These are phyloP conservation scores for Coix lacrymajobi DNA, from an alignment of 176 grass and related monocot genomes.

Conservation along the genomic window DNA sequence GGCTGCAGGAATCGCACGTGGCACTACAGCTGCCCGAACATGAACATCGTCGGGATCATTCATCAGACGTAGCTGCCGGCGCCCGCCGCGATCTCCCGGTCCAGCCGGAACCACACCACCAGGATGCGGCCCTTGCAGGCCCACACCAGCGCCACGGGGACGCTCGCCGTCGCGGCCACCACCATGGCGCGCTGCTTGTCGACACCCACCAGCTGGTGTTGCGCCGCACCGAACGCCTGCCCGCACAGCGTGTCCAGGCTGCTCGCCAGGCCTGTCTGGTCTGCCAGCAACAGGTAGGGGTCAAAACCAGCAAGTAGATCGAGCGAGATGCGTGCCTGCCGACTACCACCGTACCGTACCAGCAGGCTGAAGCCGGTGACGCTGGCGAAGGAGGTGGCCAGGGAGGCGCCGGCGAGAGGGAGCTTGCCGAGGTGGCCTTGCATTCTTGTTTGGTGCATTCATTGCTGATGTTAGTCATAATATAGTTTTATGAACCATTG, in stretches of 20 bases:
- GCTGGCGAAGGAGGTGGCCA: slow-evolving; percentile 2
- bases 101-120: slow-evolving; percentile 35
- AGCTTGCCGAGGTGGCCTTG: slow-evolving; percentile 1
- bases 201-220: slow-evolving; percentile 25
- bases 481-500: too few relatives aligned
- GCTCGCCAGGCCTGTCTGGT: slow-evolving; percentile 1
- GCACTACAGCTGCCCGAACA: not conserved
- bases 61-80: slow-evolving; percentile 28
- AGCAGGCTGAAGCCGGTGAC: too few relatives aligned
- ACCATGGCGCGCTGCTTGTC: slow-evolving; percentile 48
- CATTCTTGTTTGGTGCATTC: too few relatives aligned
- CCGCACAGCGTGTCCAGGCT: slow-evolving; percentile 35
- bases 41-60: not conserved
- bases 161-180: slow-evolving; percentile 13
- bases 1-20: not conserved
- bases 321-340: too few relatives aligned
- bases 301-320: too few relatives aligned
- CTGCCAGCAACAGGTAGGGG: too few relatives aligned
- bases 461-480: too few relatives aligned
- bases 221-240: slow-evolving; percentile 44
- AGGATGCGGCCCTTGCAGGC: slow-evolving; percentile 38
- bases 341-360: too few relatives aligned
- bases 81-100: slow-evolving; percentile 22
- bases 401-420: not conserved
- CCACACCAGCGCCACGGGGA: slow-evolving; percentile 12